Conservation (phyloP, 768 basidiomycete genomes). For the Rubroboletus satanas region DNA sequence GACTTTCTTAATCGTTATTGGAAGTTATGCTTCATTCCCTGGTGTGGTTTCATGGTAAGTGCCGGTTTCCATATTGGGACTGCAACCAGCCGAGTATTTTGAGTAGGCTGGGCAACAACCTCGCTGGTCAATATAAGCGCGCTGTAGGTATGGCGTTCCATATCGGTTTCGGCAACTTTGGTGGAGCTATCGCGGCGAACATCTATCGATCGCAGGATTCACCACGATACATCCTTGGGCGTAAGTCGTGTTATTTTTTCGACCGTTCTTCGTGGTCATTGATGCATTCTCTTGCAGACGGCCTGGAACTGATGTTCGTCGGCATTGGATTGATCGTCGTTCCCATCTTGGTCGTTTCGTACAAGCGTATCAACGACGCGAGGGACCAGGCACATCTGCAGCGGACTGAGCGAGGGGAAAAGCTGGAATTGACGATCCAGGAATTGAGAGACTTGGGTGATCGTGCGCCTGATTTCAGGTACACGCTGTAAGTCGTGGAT, state of each 20-base stretch:
- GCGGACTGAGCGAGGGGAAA: conserved; percentile 19
- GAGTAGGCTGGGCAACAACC: conserved; percentile 50
- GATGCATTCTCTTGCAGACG: conserved; percentile 38
- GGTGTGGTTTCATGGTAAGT: conserved; percentile 58
- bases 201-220: conserved; percentile 57
- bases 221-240: conserved; percentile 59
- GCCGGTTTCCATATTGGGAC: conserved; percentile 10
- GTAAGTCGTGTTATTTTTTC: conserved; percentile 36
- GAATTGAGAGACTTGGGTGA: conserved; percentile 46
- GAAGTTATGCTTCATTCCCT: conserved; percentile 55
- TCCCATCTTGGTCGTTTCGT: conserved; percentile 46
- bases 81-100: neutral
- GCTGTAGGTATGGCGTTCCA: conserved; percentile 64
- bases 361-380: conserved; percentile 52
- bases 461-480: conserved; percentile 60
- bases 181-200: conserved; percentile 60
- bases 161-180: conserved; percentile 49
- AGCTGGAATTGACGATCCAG: conserved; percentile 8
- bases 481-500: conserved; percentile 32
- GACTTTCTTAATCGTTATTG: conserved; percentile 63
- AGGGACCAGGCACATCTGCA: conserved; percentile 36
- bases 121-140: conserved; percentile 63
- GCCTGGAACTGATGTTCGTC: conserved; percentile 62
- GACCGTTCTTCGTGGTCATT: neutral
- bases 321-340: conserved; percentile 56